Evolutionary conservation across 2,329 filamentous ascomycete species (phyloP), one percentile per base, ranked within the genome.

Genomic region (Pezicula radicicola): DNA sequence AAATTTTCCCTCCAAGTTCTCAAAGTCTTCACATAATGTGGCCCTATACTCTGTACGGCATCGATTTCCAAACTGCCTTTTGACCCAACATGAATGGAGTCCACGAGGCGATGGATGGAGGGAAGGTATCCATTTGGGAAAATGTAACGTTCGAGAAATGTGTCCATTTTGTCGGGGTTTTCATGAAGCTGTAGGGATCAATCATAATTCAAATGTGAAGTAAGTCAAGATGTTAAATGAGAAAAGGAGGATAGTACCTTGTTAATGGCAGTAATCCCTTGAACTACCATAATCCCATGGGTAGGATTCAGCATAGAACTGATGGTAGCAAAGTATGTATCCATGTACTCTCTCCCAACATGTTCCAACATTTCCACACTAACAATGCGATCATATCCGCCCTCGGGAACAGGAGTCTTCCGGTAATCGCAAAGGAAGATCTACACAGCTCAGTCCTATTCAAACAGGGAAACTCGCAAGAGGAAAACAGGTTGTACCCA

Each of bases 291-390:
- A 35, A 88, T 77, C 1, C 84, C 82, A 10, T 84, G 73, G 37
- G 73, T 74, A 66, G 88, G 87, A 45, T 89, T 68, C 43, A 88
- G 66, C 52, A 73, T 72, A 56, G 87, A 70, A 80, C 30, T 73
- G 33, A 89, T 73, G 56, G 78, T 79, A 25, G 72, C 70, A 63
- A 89, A 89, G 62, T 88, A 89, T 1, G 77, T 82, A 13, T 75
- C 72, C 36, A 89, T 67, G 57, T 79, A 88, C 59, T 86, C 81
- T 49, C 78, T 73, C 2, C 86, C 87, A 0, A 89, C 86, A 2
- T 84, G 83, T 69, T 89, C 87, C 21, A 89, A 71, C 87, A 89
- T 89, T 64, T 89, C 87, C 51, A 89, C 87, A 87, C 4, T 21
- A 21, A 89, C 76, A 10, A 89, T 75, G 63, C 87, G 88, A 69